phyloP scores from a whole-genome alignment of 2,329 filamentous ascomycete species.

The Sporothrix brasiliensis region DNA sequence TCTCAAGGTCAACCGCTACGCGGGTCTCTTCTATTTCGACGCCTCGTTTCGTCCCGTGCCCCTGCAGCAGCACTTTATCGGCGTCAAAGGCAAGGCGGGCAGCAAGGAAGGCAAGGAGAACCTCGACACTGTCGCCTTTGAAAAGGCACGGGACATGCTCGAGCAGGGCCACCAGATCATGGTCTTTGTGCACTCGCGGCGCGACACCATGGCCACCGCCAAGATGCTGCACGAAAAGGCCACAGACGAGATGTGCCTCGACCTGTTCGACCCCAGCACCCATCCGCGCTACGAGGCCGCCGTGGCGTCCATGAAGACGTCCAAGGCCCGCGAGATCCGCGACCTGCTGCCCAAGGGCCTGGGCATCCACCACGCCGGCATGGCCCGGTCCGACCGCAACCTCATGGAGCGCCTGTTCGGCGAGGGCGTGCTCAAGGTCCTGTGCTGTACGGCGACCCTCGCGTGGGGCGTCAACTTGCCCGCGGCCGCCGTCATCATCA shows the following conservation, averaged over 20 bases:
- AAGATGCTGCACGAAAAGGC: constrained; percentile 86
- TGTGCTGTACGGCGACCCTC: constrained; percentile 96
- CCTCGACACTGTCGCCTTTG: constrained; percentile 81
- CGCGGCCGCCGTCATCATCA: constrained; percentile 95
- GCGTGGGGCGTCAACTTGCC: constrained; percentile 99
- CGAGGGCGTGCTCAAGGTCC: constrained; percentile 90
- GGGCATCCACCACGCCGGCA: constrained; percentile 94
- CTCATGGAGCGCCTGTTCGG: constrained; percentile 91
- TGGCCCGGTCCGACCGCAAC: constrained; percentile 92
- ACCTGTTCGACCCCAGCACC: constrained; percentile 78
- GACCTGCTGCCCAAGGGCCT: constrained; percentile 89
- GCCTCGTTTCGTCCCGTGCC: constrained; percentile 94
- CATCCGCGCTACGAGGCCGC: constrained; percentile 82
- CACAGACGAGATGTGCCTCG: constrained; percentile 72
- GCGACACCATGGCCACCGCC: constrained; percentile 89
- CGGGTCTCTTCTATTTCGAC: constrained; percentile 96
- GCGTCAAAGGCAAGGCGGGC: constrained; percentile 88
- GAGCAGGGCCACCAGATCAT: constrained; percentile 93
- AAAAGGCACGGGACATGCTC: constrained; percentile 94
- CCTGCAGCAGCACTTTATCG: constrained; percentile 94
- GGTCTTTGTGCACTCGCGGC: constrained; percentile 97
- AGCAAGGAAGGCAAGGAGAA: constrained; percentile 84
- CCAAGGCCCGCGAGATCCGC: constrained; percentile 81
- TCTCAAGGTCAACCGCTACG: constrained; percentile 89
- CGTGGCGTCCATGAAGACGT: constrained; percentile 80